Evolutionary conservation across 805 yeast species (phyloP).

Genomic region (Zygosaccharomyces pseudorouxii): DNA sequence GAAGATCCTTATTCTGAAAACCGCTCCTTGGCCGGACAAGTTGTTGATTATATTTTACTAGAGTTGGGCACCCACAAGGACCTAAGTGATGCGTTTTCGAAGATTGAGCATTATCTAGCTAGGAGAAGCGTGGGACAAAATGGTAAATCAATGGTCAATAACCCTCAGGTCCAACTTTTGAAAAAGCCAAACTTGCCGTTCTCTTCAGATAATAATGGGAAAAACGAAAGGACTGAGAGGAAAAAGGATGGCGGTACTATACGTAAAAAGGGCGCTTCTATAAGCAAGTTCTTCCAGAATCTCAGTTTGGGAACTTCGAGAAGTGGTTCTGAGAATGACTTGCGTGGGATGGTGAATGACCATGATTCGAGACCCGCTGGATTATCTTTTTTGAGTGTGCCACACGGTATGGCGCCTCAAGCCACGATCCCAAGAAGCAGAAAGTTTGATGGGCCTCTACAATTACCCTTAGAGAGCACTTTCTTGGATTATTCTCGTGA

Average conservation of each 20-base stretch:
- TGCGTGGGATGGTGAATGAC: conserved; percentile 24
- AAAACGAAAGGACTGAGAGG: conserved; percentile 6
- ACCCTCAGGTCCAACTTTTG: conserved; percentile 36
- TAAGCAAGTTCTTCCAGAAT: conserved; percentile 29
- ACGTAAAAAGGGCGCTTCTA: conserved; percentile 18
- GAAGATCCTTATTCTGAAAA: conserved; percentile 89
- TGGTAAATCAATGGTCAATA: conserved; percentile 12
- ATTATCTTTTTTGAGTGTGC: conserved; percentile 24
- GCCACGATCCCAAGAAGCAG: conserved; percentile 57
- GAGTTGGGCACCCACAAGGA: conserved; percentile 49
- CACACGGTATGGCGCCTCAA: conserved; percentile 42
- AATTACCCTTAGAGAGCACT: conserved; percentile 53
- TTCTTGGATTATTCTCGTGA: conserved; percentile 76
- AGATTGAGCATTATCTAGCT: conserved; percentile 59
- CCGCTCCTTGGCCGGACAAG: conserved; percentile 60
- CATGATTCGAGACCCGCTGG: conserved; percentile 23
- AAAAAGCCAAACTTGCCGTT: conserved; percentile 20
- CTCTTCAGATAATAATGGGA: conserved; percentile 7
- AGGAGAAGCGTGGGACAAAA: conserved; percentile 38
- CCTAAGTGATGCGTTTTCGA: conserved; percentile 58
- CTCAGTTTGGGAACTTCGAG: conserved; percentile 24
- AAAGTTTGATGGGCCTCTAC: conserved; percentile 26
- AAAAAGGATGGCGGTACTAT: neutral
- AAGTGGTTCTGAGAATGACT: conserved; percentile 9
- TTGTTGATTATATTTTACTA: conserved; percentile 67